These are phyloP conservation scores for Vigna hirtella DNA, from an alignment of 306 rosid species.

Conservation along the genomic window DNA sequence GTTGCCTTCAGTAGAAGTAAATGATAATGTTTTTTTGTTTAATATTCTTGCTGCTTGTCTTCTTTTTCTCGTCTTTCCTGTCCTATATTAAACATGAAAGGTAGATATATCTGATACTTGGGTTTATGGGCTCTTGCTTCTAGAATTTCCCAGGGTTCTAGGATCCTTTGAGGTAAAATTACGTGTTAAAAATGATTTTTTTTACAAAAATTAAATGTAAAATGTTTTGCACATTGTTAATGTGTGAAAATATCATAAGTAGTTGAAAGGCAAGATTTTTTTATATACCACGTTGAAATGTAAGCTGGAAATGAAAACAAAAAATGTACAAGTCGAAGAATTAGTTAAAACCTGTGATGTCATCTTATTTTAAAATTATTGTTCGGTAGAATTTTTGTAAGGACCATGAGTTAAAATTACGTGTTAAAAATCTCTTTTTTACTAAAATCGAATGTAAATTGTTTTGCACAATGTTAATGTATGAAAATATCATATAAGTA, in stretches of 20 bases:
- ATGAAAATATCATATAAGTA: background rate
- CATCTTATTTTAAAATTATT: too few species aligned
- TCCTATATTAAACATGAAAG: background rate
- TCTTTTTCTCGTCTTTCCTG: background rate
- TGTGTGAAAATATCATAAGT: too few species aligned
- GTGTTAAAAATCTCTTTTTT: background rate
- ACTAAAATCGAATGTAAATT: background rate
- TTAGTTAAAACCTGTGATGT: too few species aligned
- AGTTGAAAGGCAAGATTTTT: too few species aligned
- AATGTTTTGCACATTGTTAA: background rate
- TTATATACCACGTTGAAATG: too few species aligned
- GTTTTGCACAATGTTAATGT: background rate
- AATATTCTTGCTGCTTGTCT: background rate
- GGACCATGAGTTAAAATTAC: background rate
- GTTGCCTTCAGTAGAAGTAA: background rate
- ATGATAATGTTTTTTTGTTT: constrained; percentile 8
- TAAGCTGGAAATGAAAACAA: too few species aligned
- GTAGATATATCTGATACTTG: constrained; percentile 13
- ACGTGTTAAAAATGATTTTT: background rate
- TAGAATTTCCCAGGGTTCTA: background rate
- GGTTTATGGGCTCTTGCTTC: background rate
- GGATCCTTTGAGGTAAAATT: background rate
- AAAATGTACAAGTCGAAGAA: too few species aligned
- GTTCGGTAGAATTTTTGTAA: too few species aligned
- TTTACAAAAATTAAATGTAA: background rate